Evolutionary conservation across 2,329 filamentous ascomycete species (phyloP).

Genomic region (Intubia oerlemansii): DNA sequence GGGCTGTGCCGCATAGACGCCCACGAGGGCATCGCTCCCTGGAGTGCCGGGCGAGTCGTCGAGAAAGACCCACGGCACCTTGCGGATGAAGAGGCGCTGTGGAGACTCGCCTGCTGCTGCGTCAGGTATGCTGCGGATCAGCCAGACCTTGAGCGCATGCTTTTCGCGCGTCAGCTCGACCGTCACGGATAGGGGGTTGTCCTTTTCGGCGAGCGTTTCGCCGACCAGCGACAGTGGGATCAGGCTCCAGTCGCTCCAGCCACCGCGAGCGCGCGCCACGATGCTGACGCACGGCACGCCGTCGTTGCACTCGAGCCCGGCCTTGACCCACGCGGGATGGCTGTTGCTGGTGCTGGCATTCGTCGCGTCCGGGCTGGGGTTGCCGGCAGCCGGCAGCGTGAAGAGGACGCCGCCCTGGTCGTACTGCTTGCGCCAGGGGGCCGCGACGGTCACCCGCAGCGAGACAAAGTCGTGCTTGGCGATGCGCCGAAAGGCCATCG

Average conservation of each 20-base stretch:
- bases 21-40: constrained; percentile 3
- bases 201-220: neutral
- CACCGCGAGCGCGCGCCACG: constrained; percentile 2
- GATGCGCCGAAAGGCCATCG: constrained; percentile 3
- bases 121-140: neutral
- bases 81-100: constrained; percentile 3
- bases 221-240: constrained; percentile 5
- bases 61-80: constrained; percentile 8
- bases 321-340: constrained; percentile 8
- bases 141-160: constrained; percentile 6
- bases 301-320: constrained; percentile 7
- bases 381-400: constrained; percentile 3
- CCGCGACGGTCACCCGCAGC: constrained; percentile 3
- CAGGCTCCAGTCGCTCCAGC: constrained; percentile 7
- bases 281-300: constrained; percentile 5
- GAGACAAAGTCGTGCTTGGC: constrained; percentile 2
- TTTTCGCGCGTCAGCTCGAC: constrained; percentile 4
- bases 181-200: constrained; percentile 2
- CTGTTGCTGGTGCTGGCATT: neutral
- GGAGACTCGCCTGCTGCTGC: neutral
- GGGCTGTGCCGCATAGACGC: constrained; percentile 6
- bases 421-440: constrained; percentile 4
- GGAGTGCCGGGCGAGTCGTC: constrained; percentile 2
- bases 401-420: constrained; percentile 7
- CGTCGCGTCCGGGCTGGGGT: constrained; percentile 1